A percentile compares a stretch with the other conserved stretches of the same genome.
phyloP scores from a whole-genome alignment of 257 asterid genomes.

The Capsicum baccatum region DNA sequence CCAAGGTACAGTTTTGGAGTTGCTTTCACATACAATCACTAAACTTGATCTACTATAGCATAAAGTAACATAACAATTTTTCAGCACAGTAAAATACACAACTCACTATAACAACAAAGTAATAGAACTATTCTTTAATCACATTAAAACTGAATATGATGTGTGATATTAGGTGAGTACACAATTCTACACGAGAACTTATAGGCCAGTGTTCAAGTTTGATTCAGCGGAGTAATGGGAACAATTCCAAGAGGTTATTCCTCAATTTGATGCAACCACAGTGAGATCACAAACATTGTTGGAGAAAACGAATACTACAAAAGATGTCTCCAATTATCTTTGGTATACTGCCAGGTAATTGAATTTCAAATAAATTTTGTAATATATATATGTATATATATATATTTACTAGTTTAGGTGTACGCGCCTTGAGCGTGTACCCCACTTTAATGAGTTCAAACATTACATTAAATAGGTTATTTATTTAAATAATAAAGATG shows the following conservation, averaged over 20 bases:
- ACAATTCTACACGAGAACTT: conserved; percentile 54
- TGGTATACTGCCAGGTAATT: conserved; percentile 83
- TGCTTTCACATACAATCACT: not conserved
- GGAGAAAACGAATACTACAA: conserved; percentile 83
- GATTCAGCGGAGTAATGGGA: conserved; percentile 59
- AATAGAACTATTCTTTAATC: not conserved
- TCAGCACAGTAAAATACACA: not conserved
- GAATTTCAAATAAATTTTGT: too few relatives aligned
- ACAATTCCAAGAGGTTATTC: conserved; percentile 61
- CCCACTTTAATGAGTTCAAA: too few relatives aligned
- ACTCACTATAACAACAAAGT: not conserved
- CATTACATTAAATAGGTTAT: too few relatives aligned
- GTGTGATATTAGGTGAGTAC: conserved; percentile 51
- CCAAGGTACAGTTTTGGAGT: conserved; percentile 48
- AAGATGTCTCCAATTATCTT: conserved; percentile 80
- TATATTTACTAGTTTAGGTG: too few relatives aligned
- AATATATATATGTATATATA: too few relatives aligned
- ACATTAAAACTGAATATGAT: not conserved
- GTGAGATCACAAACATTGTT: conserved; percentile 54
- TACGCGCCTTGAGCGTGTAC: too few relatives aligned
- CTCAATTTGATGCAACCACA: conserved; percentile 48
- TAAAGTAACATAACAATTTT: too few relatives aligned
- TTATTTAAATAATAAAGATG: too few relatives aligned
- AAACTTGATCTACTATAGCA: not conserved
- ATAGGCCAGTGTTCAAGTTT: conserved; percentile 45